These are phyloP conservation scores for Pseudoscleropodium purum DNA, from an alignment of 225 moss, liverwort and hornwort species.

Conservation along the genomic window DNA sequence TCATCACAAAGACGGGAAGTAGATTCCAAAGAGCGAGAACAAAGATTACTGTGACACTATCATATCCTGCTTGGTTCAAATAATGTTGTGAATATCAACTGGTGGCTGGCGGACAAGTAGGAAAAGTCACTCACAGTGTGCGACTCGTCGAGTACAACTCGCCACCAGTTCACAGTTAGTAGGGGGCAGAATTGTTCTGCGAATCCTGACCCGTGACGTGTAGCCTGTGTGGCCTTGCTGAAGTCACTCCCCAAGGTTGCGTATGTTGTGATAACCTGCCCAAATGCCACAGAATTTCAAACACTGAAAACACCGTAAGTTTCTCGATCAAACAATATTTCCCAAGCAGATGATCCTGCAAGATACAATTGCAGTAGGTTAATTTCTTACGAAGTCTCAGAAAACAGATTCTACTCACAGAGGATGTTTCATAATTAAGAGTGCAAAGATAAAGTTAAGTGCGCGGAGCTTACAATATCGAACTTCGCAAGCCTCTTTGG, in stretches of 20 bases:
- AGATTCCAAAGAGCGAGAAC: background rate
- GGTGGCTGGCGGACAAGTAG: background rate
- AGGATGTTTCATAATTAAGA: background rate
- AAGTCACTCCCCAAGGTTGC: conserved; percentile 98
- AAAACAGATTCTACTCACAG: background rate
- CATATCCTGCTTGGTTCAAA: background rate
- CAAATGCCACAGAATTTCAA: background rate
- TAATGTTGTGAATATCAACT: background rate
- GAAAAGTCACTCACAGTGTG: conserved; percentile 57
- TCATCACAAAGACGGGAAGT: background rate
- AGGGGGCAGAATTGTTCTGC: conserved; percentile 97
- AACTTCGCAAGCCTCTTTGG: conserved; percentile 98
- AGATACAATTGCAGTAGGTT: background rate
- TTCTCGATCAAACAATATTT: background rate
- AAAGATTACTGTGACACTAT: background rate
- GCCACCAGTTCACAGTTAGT: conserved; percentile 97
- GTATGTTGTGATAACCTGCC: conserved; percentile 95
- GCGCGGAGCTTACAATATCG: conserved; percentile 65
- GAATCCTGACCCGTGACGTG: conserved; percentile 93
- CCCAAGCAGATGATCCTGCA: background rate
- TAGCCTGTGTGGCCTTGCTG: conserved; percentile 99
- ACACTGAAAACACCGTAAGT: background rate
- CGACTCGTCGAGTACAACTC: conserved; percentile 96
- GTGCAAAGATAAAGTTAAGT: background rate
- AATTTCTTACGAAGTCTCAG: background rate